These are phyloP conservation scores for Corylus americana DNA, from an alignment of 306 rosid genomes.

Conservation along the genomic window DNA sequence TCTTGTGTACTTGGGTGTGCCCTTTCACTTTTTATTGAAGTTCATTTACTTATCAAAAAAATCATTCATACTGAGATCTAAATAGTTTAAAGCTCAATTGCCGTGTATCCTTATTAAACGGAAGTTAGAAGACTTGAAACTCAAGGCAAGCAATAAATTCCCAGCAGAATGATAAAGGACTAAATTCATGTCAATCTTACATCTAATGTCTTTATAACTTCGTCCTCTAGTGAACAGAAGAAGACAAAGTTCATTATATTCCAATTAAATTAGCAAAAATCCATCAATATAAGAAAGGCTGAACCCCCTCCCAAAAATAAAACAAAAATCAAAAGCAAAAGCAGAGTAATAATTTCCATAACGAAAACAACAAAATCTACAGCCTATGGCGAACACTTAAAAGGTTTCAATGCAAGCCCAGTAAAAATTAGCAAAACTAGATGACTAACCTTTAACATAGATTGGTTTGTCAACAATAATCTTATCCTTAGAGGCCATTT, in stretches of 20 bases:
- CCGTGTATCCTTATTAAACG: background rate
- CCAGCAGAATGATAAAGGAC: background rate
- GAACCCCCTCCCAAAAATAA: background rate
- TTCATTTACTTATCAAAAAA: no score
- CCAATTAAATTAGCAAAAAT: slow-evolving; percentile 5
- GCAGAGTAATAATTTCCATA: background rate
- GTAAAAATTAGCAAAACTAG: slow-evolving; percentile 17
- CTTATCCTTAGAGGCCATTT: slow-evolving; percentile 94
- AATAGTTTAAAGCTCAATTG: background rate
- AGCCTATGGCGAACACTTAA: background rate
- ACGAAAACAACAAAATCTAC: slow-evolving; percentile 6
- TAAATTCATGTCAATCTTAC: background rate
- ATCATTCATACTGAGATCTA: background rate
- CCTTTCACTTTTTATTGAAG: no score
- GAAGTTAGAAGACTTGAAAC: background rate
- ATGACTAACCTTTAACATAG: slow-evolving; percentile 79
- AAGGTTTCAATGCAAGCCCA: slow-evolving; percentile 7
- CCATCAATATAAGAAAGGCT: background rate
- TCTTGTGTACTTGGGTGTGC: background rate
- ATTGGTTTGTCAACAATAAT: slow-evolving; percentile 80
- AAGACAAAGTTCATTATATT: background rate
- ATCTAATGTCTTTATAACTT: background rate
- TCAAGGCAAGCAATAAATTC: background rate
- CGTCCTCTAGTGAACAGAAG: background rate
- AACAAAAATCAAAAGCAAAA: background rate